phyloP scores from a whole-genome alignment of 306 rosid species.

The Gynostemma pentaphyllum region DNA sequence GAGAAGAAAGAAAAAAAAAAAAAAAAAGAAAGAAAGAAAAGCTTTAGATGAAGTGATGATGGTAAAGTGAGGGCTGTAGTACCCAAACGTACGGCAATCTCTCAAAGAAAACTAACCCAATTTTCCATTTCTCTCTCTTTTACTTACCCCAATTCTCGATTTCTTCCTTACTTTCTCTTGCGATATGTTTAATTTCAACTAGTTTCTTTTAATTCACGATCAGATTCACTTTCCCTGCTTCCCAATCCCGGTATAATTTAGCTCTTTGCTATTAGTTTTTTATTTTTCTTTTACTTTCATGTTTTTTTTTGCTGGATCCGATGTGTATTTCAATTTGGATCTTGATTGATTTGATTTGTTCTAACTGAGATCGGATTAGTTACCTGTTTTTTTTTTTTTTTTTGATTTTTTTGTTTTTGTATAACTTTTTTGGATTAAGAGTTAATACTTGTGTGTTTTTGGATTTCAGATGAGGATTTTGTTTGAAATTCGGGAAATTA shows the following conservation, averaged over 20 bases:
- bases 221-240: constrained; percentile 6
- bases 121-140: not conserved
- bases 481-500: not conserved
- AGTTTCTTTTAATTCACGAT: not conserved
- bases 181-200: not conserved
- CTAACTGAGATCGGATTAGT: not conserved
- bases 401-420: not conserved
- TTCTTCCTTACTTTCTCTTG: not conserved
- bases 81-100: constrained; percentile 11
- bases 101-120: constrained; percentile 7
- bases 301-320: constrained; percentile 11
- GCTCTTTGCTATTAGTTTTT: not conserved
- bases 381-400: not conserved
- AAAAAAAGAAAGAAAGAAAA: not conserved
- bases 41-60: constrained; percentile 7
- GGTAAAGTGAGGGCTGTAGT: constrained; percentile 2
- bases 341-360: not conserved
- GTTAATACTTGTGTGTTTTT: not conserved
- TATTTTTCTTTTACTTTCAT: not conserved
- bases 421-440: not conserved
- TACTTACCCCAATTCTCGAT: not conserved
- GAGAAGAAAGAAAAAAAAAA: not conserved
- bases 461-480: constrained; percentile 11
- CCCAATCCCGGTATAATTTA: not conserved
- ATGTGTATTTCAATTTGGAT: not conserved